Evolutionary conservation across 371 early-diverging fungal genomes (phyloP).

Genomic region (Lichtheimia ramosa): DNA sequence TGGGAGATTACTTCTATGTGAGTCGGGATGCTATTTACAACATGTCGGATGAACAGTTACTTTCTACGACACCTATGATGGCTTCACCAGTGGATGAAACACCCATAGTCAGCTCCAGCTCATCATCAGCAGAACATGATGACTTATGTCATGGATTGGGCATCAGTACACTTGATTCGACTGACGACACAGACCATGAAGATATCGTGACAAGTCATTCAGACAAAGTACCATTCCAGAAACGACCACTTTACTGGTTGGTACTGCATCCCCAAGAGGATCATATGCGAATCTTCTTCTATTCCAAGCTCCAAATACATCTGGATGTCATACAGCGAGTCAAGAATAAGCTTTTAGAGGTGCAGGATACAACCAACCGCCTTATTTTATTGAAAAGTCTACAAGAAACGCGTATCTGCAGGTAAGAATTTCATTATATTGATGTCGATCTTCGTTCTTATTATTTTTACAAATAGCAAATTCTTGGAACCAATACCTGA

Average conservation of each 20-base stretch:
- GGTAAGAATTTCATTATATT: constrained; percentile 28
- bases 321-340: constrained; percentile 52
- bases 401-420: constrained; percentile 69
- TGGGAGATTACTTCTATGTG: constrained; percentile 62
- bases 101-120: constrained; percentile 1
- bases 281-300: constrained; percentile 66
- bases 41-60: constrained; percentile 22
- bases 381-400: constrained; percentile 63
- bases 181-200: constrained; percentile 6
- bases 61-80: not conserved
- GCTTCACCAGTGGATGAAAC: not conserved
- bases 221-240: constrained; percentile 4
- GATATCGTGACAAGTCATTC: not conserved
- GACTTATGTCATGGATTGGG: constrained; percentile 42
- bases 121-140: not conserved
- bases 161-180: constrained; percentile 25
- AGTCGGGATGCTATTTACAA: constrained; percentile 45
- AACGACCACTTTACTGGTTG: constrained; percentile 64
- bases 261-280: constrained; percentile 55
- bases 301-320: constrained; percentile 59
- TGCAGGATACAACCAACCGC: constrained; percentile 71
- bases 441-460: not conserved
- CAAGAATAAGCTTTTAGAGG: constrained; percentile 48
- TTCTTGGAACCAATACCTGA: constrained; percentile 56
- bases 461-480: constrained; percentile 38